phyloP scores from a whole-genome alignment of 2,329 filamentous ascomycete genomes.

The Fusarium haematococcum region DNA sequence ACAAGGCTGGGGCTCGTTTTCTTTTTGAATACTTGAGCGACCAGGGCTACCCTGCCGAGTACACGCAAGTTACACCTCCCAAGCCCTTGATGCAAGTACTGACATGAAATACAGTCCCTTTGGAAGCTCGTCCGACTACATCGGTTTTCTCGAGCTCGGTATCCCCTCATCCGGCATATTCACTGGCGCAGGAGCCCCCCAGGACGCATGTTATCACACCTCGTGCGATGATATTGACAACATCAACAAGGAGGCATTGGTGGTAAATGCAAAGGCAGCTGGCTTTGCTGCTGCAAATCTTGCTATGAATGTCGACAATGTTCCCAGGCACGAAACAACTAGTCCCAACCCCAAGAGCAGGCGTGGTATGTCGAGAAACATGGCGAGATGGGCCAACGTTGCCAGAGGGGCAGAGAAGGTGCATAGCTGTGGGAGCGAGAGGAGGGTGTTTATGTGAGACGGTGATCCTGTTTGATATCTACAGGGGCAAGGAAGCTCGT shows the following conservation, averaged over 20 bases:
- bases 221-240: conserved; percentile 54
- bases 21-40: conserved; percentile 49
- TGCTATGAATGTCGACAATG: conserved; percentile 47
- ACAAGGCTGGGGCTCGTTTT: conserved; percentile 48
- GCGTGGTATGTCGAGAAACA: conserved; percentile 11
- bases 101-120: conserved; percentile 45
- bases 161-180: conserved; percentile 54
- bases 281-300: conserved; percentile 61
- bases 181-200: conserved; percentile 50
- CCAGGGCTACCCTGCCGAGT: conserved; percentile 46
- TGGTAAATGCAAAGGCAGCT: conserved; percentile 56
- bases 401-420: conserved; percentile 22
- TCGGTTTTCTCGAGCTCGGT: conserved; percentile 52
- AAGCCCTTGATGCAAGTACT: not conserved
- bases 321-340: conserved; percentile 38
- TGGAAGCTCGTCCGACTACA: conserved; percentile 53
- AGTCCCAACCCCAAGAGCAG: conserved; percentile 17
- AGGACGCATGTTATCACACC: conserved; percentile 53
- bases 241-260: conserved; percentile 53
- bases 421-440: conserved; percentile 20
- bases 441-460: conserved; percentile 1
- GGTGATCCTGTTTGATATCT: not conserved
- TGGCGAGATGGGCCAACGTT: conserved; percentile 17
- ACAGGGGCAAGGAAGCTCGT: not conserved
- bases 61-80: not conserved